Base-by-base conservation (phyloP, 2,329 filamentous ascomycete genomes). In the Clarireedia hainanense region DNA sequence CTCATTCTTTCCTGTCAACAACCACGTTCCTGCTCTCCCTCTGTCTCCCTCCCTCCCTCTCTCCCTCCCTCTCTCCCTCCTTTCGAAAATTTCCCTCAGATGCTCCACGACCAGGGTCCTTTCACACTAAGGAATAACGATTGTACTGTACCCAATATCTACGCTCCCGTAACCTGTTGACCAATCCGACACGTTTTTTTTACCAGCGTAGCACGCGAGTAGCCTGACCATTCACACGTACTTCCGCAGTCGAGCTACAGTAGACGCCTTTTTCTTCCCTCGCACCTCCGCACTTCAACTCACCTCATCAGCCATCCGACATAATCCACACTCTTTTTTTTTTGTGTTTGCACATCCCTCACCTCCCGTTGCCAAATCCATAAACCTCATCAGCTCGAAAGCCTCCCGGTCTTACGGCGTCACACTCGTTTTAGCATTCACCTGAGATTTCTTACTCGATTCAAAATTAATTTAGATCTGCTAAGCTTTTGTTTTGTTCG, bases 361-460 rank as follows among this genome's bases (percentile, higher is more conserved):
- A 30, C 40, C 36, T 42, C 49, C 43, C 45, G 17, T 45, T 30
- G 15, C 12, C 34, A 47, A 49, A n/a, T 40, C 39, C 23, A 40
- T 26, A 20, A 20, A 20, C 42, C 47, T 23, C 24, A 50, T 12
- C 30, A n/a, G 30, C 37, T 55, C 46, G 24, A 43, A 50, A 20
- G 26, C 14, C 34, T 39, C 10, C 20, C 48, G 37, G 46, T 50
- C 46, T 50, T 20, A 20, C 42, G 52, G 36, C 52, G 36, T 43
- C 37, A 55, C 52, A 37, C 52, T 55, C 52, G 46, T 55, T 55
- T 36, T 43, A 55, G 36, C 46, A 55, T 26, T 24, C 34, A 50
- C 12, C 27, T 24, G 30, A 26, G 52, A 45, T 15, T 48, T 23
- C 46, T 52, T 30, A 34, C 10, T 47, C 43, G 26, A 30, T 14